These are phyloP conservation scores for Cercospora zeae-maydis DNA, from an alignment of 2,329 filamentous ascomycete genomes.

Conservation along the genomic window DNA sequence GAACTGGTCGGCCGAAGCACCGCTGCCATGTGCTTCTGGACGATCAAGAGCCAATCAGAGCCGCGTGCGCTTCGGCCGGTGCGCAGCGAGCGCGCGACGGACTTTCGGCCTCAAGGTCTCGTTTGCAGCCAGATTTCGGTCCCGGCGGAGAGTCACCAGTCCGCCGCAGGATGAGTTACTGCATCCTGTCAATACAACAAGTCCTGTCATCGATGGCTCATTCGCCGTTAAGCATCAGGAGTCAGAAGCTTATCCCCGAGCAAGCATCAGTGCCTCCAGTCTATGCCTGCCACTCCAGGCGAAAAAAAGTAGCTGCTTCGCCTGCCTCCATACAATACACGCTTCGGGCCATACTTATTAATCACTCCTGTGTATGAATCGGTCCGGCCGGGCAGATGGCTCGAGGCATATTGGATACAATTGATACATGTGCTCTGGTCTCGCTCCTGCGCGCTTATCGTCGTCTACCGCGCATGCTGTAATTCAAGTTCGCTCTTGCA, in stretches of 20 bases:
- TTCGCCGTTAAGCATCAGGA: neutral
- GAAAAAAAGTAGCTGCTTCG: neutral
- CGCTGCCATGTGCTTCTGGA: neutral
- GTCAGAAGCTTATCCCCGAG: neutral
- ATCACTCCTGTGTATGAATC: neutral
- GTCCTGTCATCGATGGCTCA: neutral
- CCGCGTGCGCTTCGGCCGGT: neutral
- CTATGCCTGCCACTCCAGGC: too few species aligned
- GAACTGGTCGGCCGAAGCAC: neutral
- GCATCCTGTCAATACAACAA: neutral
- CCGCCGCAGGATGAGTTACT: neutral
- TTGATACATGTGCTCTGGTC: neutral
- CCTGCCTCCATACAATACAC: neutral
- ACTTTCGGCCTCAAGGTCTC: neutral
- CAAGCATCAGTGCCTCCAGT: neutral
- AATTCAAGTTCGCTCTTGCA: conserved; percentile 67
- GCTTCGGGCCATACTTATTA: neutral
- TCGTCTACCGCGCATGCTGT: conserved; percentile 23
- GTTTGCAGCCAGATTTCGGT: neutral
- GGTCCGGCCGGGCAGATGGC: neutral
- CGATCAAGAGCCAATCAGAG: neutral
- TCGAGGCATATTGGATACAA: neutral
- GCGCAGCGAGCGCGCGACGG: neutral
- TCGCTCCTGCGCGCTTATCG: neutral
- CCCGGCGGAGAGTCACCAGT: neutral